phyloP scores from a whole-genome alignment of 495 filamentous ascomycete species.

The Evansstolkia leycettana region DNA sequence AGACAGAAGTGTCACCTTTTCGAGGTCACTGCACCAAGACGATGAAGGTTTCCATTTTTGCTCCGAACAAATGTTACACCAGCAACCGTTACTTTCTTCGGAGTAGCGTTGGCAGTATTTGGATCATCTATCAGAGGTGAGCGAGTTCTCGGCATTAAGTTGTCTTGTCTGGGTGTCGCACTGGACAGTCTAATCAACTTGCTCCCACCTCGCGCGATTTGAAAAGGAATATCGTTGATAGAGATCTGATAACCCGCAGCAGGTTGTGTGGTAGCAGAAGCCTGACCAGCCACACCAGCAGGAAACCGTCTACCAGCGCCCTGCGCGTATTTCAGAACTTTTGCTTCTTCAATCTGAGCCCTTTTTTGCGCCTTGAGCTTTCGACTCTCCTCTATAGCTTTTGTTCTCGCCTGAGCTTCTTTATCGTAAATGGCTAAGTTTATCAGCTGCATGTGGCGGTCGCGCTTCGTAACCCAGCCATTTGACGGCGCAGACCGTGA shows the following conservation, averaged over 20 bases:
- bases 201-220: constrained; percentile 65
- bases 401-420: constrained; percentile 53
- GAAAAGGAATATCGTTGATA: constrained; percentile 67
- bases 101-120: constrained; percentile 56
- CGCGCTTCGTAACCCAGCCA: constrained; percentile 66
- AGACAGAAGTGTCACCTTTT: constrained; percentile 22
- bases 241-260: constrained; percentile 49
- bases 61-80: constrained; percentile 82
- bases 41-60: constrained; percentile 84
- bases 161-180: constrained; percentile 26
- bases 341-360: constrained; percentile 52
- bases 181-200: constrained; percentile 69
- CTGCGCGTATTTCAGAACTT: constrained; percentile 33
- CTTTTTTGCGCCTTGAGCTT: constrained; percentile 45
- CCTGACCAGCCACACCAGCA: constrained; percentile 26
- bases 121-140: constrained; percentile 44
- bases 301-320: constrained; percentile 12
- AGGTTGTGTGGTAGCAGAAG: constrained; percentile 18
- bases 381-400: constrained; percentile 62
- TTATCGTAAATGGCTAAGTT: constrained; percentile 74
- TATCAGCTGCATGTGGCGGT: constrained; percentile 82
- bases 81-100: constrained; percentile 63
- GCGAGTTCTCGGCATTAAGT: constrained; percentile 14
- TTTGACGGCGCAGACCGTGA: constrained; percentile 16
- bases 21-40: constrained; percentile 34